Evolutionary conservation across 495 filamentous ascomycete genomes (phyloP), one percentile per base, ranked within the genome.

Genomic region (Penicillium coffeae): DNA sequence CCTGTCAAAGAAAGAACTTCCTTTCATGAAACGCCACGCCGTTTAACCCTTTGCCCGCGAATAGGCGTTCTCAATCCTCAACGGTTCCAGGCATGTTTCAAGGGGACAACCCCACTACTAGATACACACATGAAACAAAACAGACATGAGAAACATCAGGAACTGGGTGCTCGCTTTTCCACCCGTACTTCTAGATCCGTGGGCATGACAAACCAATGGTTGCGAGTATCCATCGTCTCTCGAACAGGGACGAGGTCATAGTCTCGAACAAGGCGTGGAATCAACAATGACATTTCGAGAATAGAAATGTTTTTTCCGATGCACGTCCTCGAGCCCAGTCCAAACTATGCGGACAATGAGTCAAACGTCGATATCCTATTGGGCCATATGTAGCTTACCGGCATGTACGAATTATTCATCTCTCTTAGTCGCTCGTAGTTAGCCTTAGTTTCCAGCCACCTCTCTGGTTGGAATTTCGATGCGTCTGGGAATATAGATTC

Each of bases 171-270:
- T 30, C 30, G 27, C 1, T 0, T 19, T 3, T 27, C 32, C 4
- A 66, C 62, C 14, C 34, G 40, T 3, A 66, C 67, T 5, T 64
- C 54, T 34, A 73, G 71, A 20, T 75, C 58, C 2, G 44, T 59
- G 21, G 73, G 74, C 47, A 69, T 71, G 3, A 74, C 71, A 51
- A 80, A 80, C 76, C 74, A 78, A 48, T 64, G 64, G 30, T 73
- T 73, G 40, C 57, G 40, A 19, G 74, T 68, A 0, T 42, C 50
- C 75, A 71, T 76, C 1, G 44, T 57, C 16, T 59, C 55, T 13
- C 58, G 47, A 16, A 63, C 45, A 3, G 68, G 51, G 8, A 46
- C 44, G 30, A 77, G 63, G 6, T 76, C 69, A 51, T 73, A 79
- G 1, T 64, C 55, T 8, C 69, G 58, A 18, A 78, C 51, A 10